These are phyloP conservation scores for Penicillium decumbens DNA, from an alignment of 2,329 filamentous ascomycete genomes.

Conservation along the genomic window DNA sequence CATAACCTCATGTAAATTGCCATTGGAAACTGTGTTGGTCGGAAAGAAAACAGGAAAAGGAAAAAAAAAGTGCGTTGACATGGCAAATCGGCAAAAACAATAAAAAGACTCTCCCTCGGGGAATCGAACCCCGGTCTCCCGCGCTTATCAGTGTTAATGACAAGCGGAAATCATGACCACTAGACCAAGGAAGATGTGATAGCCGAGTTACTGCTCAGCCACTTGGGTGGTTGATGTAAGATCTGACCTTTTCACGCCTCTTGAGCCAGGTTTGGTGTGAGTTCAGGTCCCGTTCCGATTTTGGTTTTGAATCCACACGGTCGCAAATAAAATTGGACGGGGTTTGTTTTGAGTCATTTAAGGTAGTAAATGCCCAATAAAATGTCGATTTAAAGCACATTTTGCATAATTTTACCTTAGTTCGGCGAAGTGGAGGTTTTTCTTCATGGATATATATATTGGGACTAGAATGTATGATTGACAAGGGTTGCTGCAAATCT, in stretches of 20 bases:
- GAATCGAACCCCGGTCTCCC: constrained; percentile 40
- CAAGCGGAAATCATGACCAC: constrained; percentile 42
- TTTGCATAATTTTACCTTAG: neutral
- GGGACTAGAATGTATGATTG: neutral
- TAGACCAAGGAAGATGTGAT: constrained; percentile 28
- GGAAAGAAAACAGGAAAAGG: no score
- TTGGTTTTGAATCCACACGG: neutral
- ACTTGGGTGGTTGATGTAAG: constrained; percentile 3
- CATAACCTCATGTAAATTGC: no score
- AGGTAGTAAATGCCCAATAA: neutral
- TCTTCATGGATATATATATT: neutral
- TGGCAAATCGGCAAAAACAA: constrained; percentile 7
- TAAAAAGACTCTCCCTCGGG: constrained; percentile 31
- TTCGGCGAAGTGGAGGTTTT: neutral
- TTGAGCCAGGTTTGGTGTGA: no score
- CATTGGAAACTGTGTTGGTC: no score
- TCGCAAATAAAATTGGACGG: neutral
- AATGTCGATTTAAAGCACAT: neutral
- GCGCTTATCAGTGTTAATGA: constrained; percentile 32
- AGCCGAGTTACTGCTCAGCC: no score
- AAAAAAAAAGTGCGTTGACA: no score
- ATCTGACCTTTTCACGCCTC: no score
- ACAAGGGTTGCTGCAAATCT: neutral
- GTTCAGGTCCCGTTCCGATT: no score
- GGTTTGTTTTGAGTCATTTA: neutral